Base-by-base conservation (phyloP, 1,139 yeast species). In the Yamadazyma taylorii region DNA sequence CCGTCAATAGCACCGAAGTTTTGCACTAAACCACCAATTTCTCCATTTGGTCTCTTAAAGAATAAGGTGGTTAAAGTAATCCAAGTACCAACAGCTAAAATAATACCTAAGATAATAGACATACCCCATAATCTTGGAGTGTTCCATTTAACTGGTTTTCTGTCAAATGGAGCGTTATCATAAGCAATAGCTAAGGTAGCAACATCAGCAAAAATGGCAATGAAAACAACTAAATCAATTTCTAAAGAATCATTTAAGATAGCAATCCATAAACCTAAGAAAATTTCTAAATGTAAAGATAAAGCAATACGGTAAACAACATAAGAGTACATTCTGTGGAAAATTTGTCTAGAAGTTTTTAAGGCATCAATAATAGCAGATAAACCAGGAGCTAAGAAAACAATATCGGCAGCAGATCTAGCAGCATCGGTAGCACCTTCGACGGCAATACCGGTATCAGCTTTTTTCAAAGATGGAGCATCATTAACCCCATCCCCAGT, bases 401-500 rank as follows among this genome's bases (percentile, higher is more conserved):
- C 95, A 73, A 87, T 87, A 75, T 87, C 96, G 61, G 95, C 90
- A 73, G 96, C 96, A 56, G 95, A 85, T 72, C 95, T 81, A 55
- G 96, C 96, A 65, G 95, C 94, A 73, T 87, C 96, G 56, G 95
- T 84, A 56, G 95, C 90, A 81, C 95, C 95, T 75, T 86, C 95
- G 67, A 87, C 95, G 64, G 95, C 95, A 75, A 87, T 87, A 84
- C 95, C 96, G 57, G 95, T 85, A 71, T 87, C 95, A 68, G 96
- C 95, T 77, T 86, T 86, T 85, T 87, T 87, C 73, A 87, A 80
- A 53, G 95, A 87, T 64, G 96, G 96, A 58, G 96, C 95, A 74
- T 87, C 96, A 74, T 87, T 87, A 66, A 87, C 95, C 82, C 96
- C 96, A 68, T 87, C 96, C 84, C 96, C 96, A 78, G 96, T 87